phyloP scores from a whole-genome alignment of 2,329 filamentous ascomycete species.

The Aspergillus sp. region DNA sequence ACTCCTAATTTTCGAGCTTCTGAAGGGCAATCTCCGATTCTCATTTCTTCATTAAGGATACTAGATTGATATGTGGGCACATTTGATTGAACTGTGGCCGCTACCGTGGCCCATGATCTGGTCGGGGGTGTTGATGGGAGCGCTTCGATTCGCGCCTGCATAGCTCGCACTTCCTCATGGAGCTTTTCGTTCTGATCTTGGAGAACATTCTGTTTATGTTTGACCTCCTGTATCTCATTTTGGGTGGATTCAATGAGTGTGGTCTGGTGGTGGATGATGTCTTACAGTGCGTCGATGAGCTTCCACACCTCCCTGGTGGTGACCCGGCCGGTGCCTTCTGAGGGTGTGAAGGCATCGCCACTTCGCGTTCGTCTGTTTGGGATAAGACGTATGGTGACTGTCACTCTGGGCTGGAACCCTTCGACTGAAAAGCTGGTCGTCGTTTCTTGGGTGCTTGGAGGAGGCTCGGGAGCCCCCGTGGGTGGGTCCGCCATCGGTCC shows the following conservation, averaged over 20 bases:
- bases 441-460: slow-evolving; percentile 6
- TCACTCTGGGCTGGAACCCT: slow-evolving; percentile 2
- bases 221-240: slow-evolving; percentile 6
- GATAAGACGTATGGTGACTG: background rate
- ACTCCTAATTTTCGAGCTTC: too few species aligned
- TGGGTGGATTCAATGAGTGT: background rate
- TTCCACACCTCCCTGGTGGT: slow-evolving; percentile 4
- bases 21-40: too few species aligned
- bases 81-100: too few species aligned
- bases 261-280: background rate
- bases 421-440: slow-evolving; percentile 4
- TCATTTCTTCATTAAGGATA: too few species aligned
- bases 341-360: background rate
- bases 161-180: slow-evolving; percentile 3
- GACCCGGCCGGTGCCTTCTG: background rate
- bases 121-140: background rate
- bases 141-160: slow-evolving; percentile 3
- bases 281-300: slow-evolving; percentile 3
- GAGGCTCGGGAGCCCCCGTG: slow-evolving; percentile 2
- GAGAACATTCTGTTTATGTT: slow-evolving; percentile 7
- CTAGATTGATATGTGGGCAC: too few species aligned
- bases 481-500: too few species aligned
- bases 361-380: background rate
- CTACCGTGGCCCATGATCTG: slow-evolving; percentile 3
- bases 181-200: slow-evolving; percentile 9